These are phyloP conservation scores for Cercospora nicotianae DNA, from an alignment of 2,329 filamentous ascomycete species.

Conservation along the genomic window DNA sequence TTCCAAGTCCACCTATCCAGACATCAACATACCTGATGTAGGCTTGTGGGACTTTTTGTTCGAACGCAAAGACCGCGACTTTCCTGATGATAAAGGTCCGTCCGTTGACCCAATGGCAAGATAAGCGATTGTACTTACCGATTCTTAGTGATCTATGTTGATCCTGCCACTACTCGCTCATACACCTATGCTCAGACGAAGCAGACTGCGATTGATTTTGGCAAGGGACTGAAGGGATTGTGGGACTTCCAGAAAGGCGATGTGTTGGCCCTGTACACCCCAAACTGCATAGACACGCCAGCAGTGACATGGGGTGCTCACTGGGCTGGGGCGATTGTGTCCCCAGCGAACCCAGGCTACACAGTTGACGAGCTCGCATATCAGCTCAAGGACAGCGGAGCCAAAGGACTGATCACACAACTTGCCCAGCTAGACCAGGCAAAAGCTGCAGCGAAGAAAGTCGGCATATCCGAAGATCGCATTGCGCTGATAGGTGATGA, in stretches of 20 bases:
- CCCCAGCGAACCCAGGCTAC: slow-evolving; percentile 87
- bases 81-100: slow-evolving; percentile 71
- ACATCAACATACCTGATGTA: slow-evolving; percentile 67
- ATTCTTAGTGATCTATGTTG: slow-evolving; percentile 68
- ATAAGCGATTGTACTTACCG: background rate
- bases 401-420: slow-evolving; percentile 75
- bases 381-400: slow-evolving; percentile 76
- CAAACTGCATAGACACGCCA: slow-evolving; percentile 83
- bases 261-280: slow-evolving; percentile 76
- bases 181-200: slow-evolving; percentile 73
- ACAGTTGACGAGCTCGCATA: slow-evolving; percentile 78
- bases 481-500: slow-evolving; percentile 76
- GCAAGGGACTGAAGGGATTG: slow-evolving; percentile 69
- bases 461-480: slow-evolving; percentile 67
- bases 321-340: slow-evolving; percentile 78
- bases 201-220: slow-evolving; percentile 69
- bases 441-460: slow-evolving; percentile 30
- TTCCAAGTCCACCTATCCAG: slow-evolving; percentile 50
- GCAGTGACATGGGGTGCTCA: slow-evolving; percentile 73
- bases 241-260: slow-evolving; percentile 82
- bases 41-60: slow-evolving; percentile 81
- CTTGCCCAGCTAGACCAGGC: slow-evolving; percentile 63
- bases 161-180: slow-evolving; percentile 65
- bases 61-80: slow-evolving; percentile 64
- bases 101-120: background rate